phyloP scores from a whole-genome alignment of 805 yeast genomes.

The Saccharomyces jurei region DNA sequence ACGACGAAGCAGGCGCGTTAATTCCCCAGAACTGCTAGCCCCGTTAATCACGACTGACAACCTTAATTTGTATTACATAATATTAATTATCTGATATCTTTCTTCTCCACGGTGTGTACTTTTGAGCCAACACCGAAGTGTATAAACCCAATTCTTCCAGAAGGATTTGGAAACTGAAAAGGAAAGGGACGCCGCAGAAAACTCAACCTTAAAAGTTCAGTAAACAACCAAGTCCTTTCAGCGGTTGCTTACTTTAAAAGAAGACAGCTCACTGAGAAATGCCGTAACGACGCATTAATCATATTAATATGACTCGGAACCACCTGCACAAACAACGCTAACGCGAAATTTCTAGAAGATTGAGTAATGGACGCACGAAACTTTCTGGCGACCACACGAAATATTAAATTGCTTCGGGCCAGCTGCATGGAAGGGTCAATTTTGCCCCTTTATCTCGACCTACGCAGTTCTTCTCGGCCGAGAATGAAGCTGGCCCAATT shows the following conservation, averaged over 20 bases:
- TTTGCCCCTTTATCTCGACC: not conserved
- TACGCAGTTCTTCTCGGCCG: not conserved
- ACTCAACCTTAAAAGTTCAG: not conserved
- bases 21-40: slow-evolving; percentile 28
- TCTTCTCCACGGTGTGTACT: not conserved
- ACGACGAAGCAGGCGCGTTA: slow-evolving; percentile 63
- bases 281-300: not conserved
- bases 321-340: not conserved
- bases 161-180: not conserved
- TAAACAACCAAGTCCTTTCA: not conserved
- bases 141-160: not conserved
- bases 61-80: not conserved
- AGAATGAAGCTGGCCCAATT: not conserved
- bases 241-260: not conserved
- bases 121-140: not conserved
- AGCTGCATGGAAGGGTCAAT: not conserved
- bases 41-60: not conserved
- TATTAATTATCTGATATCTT: not conserved
- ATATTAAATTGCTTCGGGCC: not conserved
- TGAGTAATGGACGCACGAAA: not conserved
- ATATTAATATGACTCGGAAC: not conserved
- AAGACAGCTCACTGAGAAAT: not conserved
- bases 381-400: not conserved
- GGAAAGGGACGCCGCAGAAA: not conserved
- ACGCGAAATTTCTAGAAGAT: not conserved